Evolutionary conservation across 164 flowering plant genomes (phyloP).

Genomic region (Sedum album): DNA sequence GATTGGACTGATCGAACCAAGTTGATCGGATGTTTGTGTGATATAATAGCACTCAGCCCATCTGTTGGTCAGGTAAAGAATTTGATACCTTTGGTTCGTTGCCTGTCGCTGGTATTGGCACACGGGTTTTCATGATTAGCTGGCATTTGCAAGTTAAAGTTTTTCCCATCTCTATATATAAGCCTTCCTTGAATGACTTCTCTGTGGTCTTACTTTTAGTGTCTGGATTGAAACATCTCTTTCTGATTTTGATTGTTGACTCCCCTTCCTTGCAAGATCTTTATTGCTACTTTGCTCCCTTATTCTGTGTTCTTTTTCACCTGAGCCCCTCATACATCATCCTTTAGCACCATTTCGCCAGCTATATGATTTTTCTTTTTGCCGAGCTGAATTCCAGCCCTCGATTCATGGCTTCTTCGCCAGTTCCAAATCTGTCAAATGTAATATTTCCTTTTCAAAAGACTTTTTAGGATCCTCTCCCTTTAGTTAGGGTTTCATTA

Average conservation of each 20-base stretch:
- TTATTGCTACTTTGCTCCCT: too few species aligned
- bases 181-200: too few species aligned
- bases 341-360: neutral
- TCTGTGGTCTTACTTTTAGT: too few species aligned
- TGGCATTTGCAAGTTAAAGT: too few species aligned
- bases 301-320: too few species aligned
- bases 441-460: too few species aligned
- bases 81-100: neutral
- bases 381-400: neutral
- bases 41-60: slow-evolving; percentile 56
- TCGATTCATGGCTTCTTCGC: neutral
- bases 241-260: too few species aligned
- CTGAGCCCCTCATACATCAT: neutral
- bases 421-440: neutral
- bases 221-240: too few species aligned
- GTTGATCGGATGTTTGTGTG: slow-evolving; percentile 73
- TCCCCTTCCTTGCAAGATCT: too few species aligned
- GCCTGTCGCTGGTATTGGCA: neutral
- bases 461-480: neutral
- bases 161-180: too few species aligned
- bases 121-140: too few species aligned
- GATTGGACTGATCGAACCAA: slow-evolving; percentile 78
- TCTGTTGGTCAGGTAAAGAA: slow-evolving; percentile 66
- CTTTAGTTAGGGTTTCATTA: neutral
- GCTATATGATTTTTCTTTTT: neutral